Conservation (phyloP, 1,284 basidiomycete genomes). For the Clitocybe nebularis region DNA sequence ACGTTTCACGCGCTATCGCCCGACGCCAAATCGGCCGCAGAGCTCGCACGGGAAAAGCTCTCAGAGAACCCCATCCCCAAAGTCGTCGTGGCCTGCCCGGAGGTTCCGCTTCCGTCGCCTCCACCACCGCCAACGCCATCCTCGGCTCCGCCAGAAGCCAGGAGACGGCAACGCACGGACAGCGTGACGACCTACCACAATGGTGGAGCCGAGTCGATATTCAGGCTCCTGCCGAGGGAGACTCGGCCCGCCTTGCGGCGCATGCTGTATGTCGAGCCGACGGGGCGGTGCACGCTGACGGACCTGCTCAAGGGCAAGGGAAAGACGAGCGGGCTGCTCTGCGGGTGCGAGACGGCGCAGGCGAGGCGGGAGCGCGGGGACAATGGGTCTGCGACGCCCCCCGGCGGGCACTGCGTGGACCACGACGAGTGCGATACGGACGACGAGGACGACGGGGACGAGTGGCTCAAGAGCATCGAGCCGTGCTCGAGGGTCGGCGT, state of each 20-base stretch:
- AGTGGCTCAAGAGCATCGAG: conserved; percentile 73
- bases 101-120: too few relatives aligned
- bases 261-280: conserved; percentile 92
- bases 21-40: background rate
- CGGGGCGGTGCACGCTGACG: conserved; percentile 88
- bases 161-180: conserved; percentile 50
- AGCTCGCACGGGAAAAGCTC: background rate
- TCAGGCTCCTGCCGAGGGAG: conserved; percentile 94
- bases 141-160: conserved; percentile 20
- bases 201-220: conserved; percentile 96
- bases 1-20: background rate
- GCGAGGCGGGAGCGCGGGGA: conserved; percentile 20
- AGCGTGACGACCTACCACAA: conserved; percentile 73
- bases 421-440: conserved; percentile 60
- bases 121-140: conserved; percentile 2
- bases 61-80: conserved; percentile 3
- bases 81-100: conserved; percentile 15
- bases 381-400: conserved; percentile 27
- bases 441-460: conserved; percentile 71
- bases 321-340: conserved; percentile 72
- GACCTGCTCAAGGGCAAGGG: conserved; percentile 84
- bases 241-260: conserved; percentile 84
- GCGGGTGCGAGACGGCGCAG: conserved; percentile 49
- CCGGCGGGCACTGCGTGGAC: conserved; percentile 48
- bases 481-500: conserved; percentile 59